Conservation (phyloP, 164 flowering plant genomes). For the Paratinospora sagittata region DNA sequence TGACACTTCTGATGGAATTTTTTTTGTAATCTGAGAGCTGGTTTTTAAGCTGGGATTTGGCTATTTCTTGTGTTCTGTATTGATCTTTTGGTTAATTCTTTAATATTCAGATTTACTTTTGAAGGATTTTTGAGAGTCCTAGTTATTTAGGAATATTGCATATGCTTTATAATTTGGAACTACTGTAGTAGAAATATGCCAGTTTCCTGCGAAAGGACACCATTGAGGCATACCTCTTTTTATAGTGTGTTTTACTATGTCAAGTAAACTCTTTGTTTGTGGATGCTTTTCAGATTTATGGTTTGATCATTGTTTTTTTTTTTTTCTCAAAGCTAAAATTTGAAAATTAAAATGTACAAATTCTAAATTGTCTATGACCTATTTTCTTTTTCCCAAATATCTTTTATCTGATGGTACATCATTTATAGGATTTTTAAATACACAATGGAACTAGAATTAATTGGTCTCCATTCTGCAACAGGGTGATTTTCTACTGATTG, state of each 20-base stretch:
- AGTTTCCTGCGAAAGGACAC: background rate
- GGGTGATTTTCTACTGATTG: conserved; percentile 90
- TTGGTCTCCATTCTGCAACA: conserved; percentile 26
- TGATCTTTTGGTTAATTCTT: no score
- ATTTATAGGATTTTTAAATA: background rate
- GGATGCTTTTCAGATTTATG: background rate
- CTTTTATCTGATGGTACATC: background rate
- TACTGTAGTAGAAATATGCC: background rate
- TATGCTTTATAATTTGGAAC: background rate
- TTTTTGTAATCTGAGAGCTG: no score
- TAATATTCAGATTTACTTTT: no score
- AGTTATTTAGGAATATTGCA: no score
- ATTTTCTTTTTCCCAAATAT: background rate
- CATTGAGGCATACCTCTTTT: background rate
- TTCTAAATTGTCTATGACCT: background rate
- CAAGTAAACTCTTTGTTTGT: background rate
- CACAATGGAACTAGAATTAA: conserved; percentile 5
- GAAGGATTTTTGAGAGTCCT: no score
- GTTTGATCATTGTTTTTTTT: background rate
- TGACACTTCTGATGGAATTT: no score
- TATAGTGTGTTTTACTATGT: no score
- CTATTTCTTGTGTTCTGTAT: no score
- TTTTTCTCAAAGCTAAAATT: background rate
- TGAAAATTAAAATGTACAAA: background rate
- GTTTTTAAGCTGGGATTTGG: no score